These are phyloP conservation scores for Chrysoporthe cubensis DNA, from an alignment of 2,329 filamentous ascomycete species.

Conservation along the genomic window DNA sequence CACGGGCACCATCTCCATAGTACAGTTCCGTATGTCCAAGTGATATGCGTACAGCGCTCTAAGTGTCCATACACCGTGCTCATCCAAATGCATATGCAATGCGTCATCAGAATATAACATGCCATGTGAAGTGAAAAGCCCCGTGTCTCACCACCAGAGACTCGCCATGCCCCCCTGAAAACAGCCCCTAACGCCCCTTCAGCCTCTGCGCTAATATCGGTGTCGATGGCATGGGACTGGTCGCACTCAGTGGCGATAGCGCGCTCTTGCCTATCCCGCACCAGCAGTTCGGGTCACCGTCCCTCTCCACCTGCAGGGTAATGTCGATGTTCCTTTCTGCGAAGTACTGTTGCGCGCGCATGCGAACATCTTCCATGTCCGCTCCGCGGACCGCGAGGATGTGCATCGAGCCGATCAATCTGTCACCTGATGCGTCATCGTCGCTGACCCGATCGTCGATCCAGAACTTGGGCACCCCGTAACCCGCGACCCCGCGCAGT, in stretches of 20 bases:
- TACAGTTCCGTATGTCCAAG: background rate
- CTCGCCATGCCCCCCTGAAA: slow-evolving; percentile 2
- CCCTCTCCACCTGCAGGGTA: slow-evolving; percentile 84
- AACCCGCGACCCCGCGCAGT: slow-evolving; percentile 82
- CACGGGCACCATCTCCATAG: background rate
- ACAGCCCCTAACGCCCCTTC: slow-evolving; percentile 24
- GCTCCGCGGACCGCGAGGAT: slow-evolving; percentile 74
- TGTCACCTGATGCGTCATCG: slow-evolving; percentile 47
- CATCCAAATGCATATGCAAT: slow-evolving; percentile 6
- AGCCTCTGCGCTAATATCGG: slow-evolving; percentile 20
- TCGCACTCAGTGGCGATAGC: slow-evolving; percentile 30
- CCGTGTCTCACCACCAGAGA: background rate
- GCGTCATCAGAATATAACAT: background rate
- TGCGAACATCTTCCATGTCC: slow-evolving; percentile 80
- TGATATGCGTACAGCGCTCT: slow-evolving; percentile 10
- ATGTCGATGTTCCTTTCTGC: slow-evolving; percentile 75
- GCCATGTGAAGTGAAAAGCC: background rate
- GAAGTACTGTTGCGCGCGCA: slow-evolving; percentile 75
- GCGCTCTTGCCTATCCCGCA: slow-evolving; percentile 51
- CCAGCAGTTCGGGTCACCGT: slow-evolving; percentile 72
- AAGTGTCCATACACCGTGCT: background rate
- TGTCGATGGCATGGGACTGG: slow-evolving; percentile 10
- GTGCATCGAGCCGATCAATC: slow-evolving; percentile 82
- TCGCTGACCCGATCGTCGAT: slow-evolving; percentile 68
- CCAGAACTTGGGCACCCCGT: slow-evolving; percentile 91